Base-by-base conservation (phyloP, 73 alveolate genomes). In the Uronychia setigera region DNA sequence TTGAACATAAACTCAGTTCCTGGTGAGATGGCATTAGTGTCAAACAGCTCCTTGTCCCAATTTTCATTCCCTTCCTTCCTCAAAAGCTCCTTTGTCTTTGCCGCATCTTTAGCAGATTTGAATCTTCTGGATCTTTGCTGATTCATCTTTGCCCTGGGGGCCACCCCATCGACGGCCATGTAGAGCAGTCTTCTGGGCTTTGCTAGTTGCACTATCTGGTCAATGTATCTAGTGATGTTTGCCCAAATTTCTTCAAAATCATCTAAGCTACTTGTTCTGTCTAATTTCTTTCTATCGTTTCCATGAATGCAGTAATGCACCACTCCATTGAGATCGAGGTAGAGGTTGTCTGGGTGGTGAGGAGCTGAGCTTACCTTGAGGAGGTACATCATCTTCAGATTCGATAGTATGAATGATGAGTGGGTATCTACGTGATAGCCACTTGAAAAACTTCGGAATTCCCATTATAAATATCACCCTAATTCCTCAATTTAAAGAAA, bases 81-180 rank as follows among this genome's bases (percentile, higher is more conserved):
- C 33, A 90, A 91, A 33, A 91, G 67, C 74, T 90, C 95, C 29
- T 58, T 92, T 59, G 93, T 87, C 29, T 83, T 88, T 58, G 87
- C 83, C 60, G 94, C 91, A 84, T 93, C 96, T 87, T 94, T 91
- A 57, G 95, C 81, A 34, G 94, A 89, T 78, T 97, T 85, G 88
- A 96, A 98, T 82, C 99, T 88, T 79, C 99, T 86, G 26, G 96
- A 91, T 81, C 99, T 89, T 89, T 98, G 96, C 91, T 98, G 94
- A 93, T 98, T 97, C 99, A 97, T 96, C 85, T 98, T 98, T 33
- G 99, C 99, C 74, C 99, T 89, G 27, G 99, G 99, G 35, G 99
- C 99, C 33, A 97, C 99, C 26, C 99, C 99, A 94, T 98, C 99
- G 26, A 92, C 90, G 28, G 99, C 95, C 59, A 98, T 88, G 93